These are phyloP conservation scores for Quercus berberidifolia DNA, from an alignment of 306 rosid species.

Conservation along the genomic window DNA sequence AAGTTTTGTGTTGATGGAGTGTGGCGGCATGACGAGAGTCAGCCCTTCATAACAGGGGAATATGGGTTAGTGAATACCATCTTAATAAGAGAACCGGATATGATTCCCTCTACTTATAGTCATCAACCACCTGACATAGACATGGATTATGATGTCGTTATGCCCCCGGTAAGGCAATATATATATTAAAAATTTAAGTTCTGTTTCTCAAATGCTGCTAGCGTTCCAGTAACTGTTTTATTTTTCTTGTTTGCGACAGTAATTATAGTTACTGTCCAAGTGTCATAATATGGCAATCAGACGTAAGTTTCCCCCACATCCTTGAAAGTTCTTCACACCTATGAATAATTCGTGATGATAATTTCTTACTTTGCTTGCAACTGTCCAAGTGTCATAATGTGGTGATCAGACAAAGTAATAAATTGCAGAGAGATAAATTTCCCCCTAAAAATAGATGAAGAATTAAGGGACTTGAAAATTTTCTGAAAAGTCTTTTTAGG, in stretches of 20 bases:
- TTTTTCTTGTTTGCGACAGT: background rate
- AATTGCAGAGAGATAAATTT: background rate
- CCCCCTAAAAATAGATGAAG: background rate
- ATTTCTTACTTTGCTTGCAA: no score
- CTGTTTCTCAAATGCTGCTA: background rate
- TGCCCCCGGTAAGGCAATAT: constrained; percentile 41
- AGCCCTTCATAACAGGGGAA: constrained; percentile 49
- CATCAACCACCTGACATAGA: constrained; percentile 70
- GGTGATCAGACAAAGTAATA: no score
- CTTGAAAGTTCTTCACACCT: background rate
- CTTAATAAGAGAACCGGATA: constrained; percentile 43
- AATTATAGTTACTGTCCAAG: background rate
- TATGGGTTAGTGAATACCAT: constrained; percentile 70
- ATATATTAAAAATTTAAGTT: background rate
- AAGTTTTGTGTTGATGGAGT: constrained; percentile 81
- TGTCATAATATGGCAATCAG: background rate
- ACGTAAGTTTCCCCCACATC: background rate
- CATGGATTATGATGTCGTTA: constrained; percentile 53
- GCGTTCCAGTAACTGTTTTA: background rate
- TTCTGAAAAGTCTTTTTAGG: background rate
- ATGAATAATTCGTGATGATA: no score
- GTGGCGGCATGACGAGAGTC: constrained; percentile 80
- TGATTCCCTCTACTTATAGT: constrained; percentile 33
- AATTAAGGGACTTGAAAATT: background rate
- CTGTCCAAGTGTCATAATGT: no score